Percentiles rank a stretch among this genome's conserved stretches.
Conservation (phyloP, 192 early-diverging fungal genomes). For the Coemansia sp. region DNA sequence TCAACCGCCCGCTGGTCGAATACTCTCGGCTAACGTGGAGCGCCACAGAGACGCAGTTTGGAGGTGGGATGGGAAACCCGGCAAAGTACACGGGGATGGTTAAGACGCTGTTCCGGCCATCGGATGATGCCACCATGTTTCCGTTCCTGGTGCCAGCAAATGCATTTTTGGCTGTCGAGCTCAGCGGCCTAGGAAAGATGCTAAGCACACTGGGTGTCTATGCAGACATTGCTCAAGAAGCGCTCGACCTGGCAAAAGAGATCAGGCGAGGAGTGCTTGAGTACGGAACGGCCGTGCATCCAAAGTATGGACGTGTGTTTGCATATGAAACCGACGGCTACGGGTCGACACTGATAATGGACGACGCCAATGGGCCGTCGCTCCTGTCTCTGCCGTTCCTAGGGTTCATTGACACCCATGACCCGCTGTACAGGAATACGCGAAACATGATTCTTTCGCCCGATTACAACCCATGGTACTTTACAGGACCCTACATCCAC, state of each 20-base stretch:
- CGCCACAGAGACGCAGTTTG: conserved; percentile 51
- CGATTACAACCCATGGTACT: conserved; percentile 65
- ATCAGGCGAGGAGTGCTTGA: conserved; percentile 57
- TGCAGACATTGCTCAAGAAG: conserved; percentile 37
- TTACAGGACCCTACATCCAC: conserved; percentile 51
- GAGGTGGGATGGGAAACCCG: conserved; percentile 35
- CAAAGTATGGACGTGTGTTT: conserved; percentile 58
- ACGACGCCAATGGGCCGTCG: conserved; percentile 69
- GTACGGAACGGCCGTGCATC: conserved; percentile 56
- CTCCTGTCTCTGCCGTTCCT: conserved; percentile 63
- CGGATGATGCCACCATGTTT: conserved; percentile 43
- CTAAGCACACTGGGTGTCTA: conserved; percentile 32
- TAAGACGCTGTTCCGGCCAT: conserved; percentile 40
- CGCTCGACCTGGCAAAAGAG: conserved; percentile 41
- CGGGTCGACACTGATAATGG: conserved; percentile 63
- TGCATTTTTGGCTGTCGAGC: conserved; percentile 60
- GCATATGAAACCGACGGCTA: conserved; percentile 74
- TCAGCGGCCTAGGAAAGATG: conserved; percentile 49
- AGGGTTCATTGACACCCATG: conserved; percentile 54
- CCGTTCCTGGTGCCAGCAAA: conserved; percentile 51
- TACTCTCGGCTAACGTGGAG: conserved; percentile 20
- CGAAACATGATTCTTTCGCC: conserved; percentile 59
- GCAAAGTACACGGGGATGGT: conserved; percentile 49
- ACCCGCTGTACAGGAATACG: conserved; percentile 60
- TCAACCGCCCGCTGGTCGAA: conserved; percentile 15